phyloP scores from a whole-genome alignment of 2,329 filamentous ascomycete species.

The Ophiostoma novo-ulmi region DNA sequence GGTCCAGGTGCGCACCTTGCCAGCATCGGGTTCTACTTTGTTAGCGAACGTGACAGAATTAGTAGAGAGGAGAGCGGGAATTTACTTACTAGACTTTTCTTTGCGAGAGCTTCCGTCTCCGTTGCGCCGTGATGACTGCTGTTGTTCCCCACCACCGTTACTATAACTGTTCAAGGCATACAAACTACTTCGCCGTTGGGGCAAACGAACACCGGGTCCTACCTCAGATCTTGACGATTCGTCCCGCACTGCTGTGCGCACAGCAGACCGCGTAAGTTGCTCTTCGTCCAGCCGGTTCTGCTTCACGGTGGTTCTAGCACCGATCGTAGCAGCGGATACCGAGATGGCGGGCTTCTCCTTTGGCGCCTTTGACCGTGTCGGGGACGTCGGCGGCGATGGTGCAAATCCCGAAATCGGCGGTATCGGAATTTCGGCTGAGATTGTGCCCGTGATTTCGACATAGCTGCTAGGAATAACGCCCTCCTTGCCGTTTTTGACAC shows the following conservation, averaged over 20 bases:
- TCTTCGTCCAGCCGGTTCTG: slow-evolving; percentile 77
- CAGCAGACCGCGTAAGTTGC: slow-evolving; percentile 72
- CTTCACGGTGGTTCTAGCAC: slow-evolving; percentile 62
- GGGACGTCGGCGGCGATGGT: slow-evolving; percentile 19
- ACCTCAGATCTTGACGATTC: slow-evolving; percentile 61
- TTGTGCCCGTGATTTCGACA: slow-evolving; percentile 74
- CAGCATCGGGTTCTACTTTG: slow-evolving; percentile 66
- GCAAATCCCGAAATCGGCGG: slow-evolving; percentile 44
- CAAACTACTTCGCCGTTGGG: slow-evolving; percentile 73
- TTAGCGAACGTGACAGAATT: not conserved
- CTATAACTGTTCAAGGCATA: slow-evolving; percentile 52
- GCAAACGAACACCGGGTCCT: slow-evolving; percentile 70
- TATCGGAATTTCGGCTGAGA: slow-evolving; percentile 38
- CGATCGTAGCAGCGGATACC: slow-evolving; percentile 47
- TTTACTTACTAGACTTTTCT: slow-evolving; percentile 53
- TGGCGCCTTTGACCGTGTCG: not conserved
- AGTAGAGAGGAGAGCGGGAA: not conserved
- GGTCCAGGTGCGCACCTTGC: slow-evolving; percentile 86
- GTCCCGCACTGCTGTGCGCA: slow-evolving; percentile 56
- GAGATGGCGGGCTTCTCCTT: slow-evolving; percentile 40
- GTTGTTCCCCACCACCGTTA: slow-evolving; percentile 52
- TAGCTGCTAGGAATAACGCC: slow-evolving; percentile 97
- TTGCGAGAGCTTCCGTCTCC: slow-evolving; percentile 47
- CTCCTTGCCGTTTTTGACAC: slow-evolving; percentile 86
- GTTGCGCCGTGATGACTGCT: slow-evolving; percentile 53